Base-by-base conservation (phyloP, 768 basidiomycete genomes). In the Epithele typhae region DNA sequence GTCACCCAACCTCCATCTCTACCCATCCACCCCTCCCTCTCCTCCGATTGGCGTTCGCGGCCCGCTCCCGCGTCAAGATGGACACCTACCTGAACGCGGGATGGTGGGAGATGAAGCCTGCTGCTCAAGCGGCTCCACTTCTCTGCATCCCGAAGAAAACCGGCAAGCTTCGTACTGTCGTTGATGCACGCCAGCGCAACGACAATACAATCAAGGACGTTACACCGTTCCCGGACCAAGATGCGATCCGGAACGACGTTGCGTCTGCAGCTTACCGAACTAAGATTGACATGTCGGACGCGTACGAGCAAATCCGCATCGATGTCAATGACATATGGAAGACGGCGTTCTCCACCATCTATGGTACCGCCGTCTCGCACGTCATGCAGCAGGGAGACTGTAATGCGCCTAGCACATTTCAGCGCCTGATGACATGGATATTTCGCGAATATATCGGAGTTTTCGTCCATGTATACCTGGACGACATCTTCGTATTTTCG, bases 321-420 rank as follows among this genome's bases (percentile, higher is more conserved):
- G 37, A 46, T 0, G 25, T 48, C 0, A 55, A 62, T 3, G 65
- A 73, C 33, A 52, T 74, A 0, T 35, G 30, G 1, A 63, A 68
- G 0, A 68, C 64, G 0, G 63, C 67, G 0, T 71, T 77, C 1
- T 57, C 68, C 0, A 76, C 68, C 0, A 57, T 64, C 0, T 56
- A 59, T 25, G 72, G 75, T 0, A 58, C 52, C 1, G 70, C 67
- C 48, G 25, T 69, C 1, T 72, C 71, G 18, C 46, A 56, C 4
- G 67, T 70, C 1, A 68, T 73, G 64, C 76, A 71, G 45, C 67
- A 70, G 35, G 72, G 72, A 0, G 67, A 77, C 42, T 71, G 69
- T 36, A 76, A 78, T 49, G 67, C 68, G 0, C 73, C 70, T 0
- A 59, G 70, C 0, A 78, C 73, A 0, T 78, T 74, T 44, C 76